phyloP scores from a whole-genome alignment of 495 filamentous ascomycete genomes.

The Penicillium coffeae region DNA sequence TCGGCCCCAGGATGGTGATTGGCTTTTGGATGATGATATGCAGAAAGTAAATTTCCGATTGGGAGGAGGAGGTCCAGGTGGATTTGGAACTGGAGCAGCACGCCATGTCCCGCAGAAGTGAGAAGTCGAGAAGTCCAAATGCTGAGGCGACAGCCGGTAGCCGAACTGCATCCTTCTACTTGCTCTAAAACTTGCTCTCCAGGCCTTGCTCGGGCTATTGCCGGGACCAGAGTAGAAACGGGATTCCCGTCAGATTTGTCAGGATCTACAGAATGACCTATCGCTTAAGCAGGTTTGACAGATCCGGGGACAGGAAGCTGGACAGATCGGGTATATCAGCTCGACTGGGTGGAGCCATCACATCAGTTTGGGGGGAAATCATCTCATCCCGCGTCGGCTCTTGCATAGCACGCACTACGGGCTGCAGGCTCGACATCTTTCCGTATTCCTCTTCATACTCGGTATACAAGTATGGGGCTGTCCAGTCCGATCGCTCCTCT shows the following conservation, averaged over 20 bases:
- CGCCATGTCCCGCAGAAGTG: conserved; percentile 9
- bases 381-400: not conserved
- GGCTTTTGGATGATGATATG: too few relatives aligned
- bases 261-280: too few relatives aligned
- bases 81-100: conserved; percentile 5
- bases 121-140: conserved; percentile 17
- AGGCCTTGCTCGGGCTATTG: too few relatives aligned
- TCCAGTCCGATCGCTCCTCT: too few relatives aligned
- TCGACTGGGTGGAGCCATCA: conserved; percentile 1
- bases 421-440: conserved; percentile 4
- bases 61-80: not conserved
- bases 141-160: conserved; percentile 22
- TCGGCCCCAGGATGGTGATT: too few relatives aligned
- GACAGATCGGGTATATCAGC: too few relatives aligned
- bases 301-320: too few relatives aligned
- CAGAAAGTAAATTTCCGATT: not conserved
- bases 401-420: not conserved
- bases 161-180: too few relatives aligned
- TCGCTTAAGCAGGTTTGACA: too few relatives aligned
- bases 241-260: conserved; percentile 2
- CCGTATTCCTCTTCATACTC: too few relatives aligned
- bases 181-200: conserved; percentile 1
- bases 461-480: too few relatives aligned
- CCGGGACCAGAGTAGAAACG: too few relatives aligned
- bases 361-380: not conserved